A percentile compares a stretch with the other conserved stretches of the same genome.
Conservation (phyloP, 2,329 filamentous ascomycete species). For the Chalaropsis thielavioides region DNA sequence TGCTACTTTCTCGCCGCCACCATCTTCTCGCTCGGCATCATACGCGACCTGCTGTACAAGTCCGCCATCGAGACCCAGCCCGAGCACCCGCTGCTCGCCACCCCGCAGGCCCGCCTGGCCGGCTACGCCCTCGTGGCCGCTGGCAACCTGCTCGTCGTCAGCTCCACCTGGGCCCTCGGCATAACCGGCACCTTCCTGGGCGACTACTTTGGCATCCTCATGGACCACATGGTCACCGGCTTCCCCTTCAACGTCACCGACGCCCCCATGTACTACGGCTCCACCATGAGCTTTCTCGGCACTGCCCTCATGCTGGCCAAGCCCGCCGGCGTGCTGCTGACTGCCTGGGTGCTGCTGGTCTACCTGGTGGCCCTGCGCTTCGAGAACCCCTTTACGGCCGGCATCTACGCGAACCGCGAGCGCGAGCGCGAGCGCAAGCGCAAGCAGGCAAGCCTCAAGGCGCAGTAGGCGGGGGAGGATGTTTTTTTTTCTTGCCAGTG, state of each 20-base stretch:
- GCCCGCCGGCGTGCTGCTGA: slow-evolving; percentile 70
- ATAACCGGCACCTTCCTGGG: slow-evolving; percentile 93
- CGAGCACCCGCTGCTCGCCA: slow-evolving; percentile 55
- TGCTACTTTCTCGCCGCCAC: slow-evolving; percentile 80
- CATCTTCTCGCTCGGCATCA: slow-evolving; percentile 83
- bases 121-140: slow-evolving; percentile 56
- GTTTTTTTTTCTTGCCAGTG: no score
- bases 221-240: slow-evolving; percentile 85
- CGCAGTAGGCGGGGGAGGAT: slow-evolving; percentile 10
- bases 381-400: slow-evolving; percentile 89
- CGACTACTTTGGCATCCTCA: slow-evolving; percentile 96
- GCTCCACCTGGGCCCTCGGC: slow-evolving; percentile 81
- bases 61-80: slow-evolving; percentile 63
- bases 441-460: slow-evolving; percentile 32
- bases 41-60: slow-evolving; percentile 82
- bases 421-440: slow-evolving; percentile 46
- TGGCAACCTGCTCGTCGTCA: slow-evolving; percentile 75
- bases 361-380: slow-evolving; percentile 71
- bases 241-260: slow-evolving; percentile 90
- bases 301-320: slow-evolving; percentile 73
- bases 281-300: slow-evolving; percentile 81
- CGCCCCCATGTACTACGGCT: slow-evolving; percentile 94
- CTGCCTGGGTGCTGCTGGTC: slow-evolving; percentile 56
- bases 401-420: slow-evolving; percentile 66
- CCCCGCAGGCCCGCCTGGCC: slow-evolving; percentile 42